These are phyloP conservation scores for Acanthamoeba royreba DNA, from an alignment of 208 protist genomes.

Conservation along the genomic window DNA sequence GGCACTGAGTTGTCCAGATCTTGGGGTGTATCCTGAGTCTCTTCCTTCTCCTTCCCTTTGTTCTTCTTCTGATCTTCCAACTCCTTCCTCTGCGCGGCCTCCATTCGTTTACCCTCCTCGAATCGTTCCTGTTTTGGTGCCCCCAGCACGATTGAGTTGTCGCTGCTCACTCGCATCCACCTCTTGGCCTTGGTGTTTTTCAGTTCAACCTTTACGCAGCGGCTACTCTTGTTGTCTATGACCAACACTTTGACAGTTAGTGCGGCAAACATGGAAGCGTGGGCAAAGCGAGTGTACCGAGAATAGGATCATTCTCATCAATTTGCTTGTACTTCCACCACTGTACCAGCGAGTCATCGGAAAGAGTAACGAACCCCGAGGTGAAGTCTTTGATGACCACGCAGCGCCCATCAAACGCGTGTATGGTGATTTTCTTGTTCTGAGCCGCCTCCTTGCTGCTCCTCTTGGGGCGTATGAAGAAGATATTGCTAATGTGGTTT, in stretches of 20 bases:
- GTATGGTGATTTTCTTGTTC: neutral
- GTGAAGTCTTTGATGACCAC: neutral
- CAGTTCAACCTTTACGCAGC: neutral
- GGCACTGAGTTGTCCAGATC: neutral
- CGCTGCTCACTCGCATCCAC: neutral
- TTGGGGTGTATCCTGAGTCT: neutral
- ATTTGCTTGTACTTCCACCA: neutral
- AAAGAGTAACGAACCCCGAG: neutral
- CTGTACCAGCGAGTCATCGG: neutral
- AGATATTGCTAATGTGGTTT: neutral
- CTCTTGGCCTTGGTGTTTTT: slow-evolving; percentile 6
- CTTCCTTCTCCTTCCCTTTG: neutral
- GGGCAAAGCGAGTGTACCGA: too few species aligned
- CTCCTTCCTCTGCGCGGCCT: too few species aligned
- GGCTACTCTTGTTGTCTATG: too few species aligned
- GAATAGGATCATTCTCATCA: neutral
- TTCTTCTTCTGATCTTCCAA: neutral
- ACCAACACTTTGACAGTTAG: too few species aligned
- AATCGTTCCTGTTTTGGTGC: neutral
- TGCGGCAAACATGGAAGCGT: too few species aligned
- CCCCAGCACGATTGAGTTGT: neutral
- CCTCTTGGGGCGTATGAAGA: neutral
- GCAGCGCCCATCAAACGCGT: neutral
- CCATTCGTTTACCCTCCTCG: neutral
- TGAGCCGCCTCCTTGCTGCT: too few species aligned